These are phyloP conservation scores for Trichoderma sp. DNA, from an alignment of 2,329 filamentous ascomycete genomes.

Conservation along the genomic window DNA sequence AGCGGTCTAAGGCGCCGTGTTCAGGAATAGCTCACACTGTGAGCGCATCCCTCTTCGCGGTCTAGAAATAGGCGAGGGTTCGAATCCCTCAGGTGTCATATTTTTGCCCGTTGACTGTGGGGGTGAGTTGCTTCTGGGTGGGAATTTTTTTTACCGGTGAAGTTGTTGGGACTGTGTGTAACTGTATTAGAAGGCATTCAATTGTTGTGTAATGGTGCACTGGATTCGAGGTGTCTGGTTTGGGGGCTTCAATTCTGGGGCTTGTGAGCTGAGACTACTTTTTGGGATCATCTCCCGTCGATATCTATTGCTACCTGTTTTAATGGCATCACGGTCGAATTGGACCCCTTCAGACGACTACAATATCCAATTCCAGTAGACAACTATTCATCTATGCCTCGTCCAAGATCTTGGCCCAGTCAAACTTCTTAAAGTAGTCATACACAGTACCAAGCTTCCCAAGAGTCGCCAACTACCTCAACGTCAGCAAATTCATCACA, in stretches of 20 bases:
- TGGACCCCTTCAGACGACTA: too few species aligned
- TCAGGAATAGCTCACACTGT: slow-evolving; percentile 26
- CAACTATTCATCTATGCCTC: neutral
- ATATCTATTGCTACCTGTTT: too few species aligned
- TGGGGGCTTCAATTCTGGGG: too few species aligned
- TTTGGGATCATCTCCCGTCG: too few species aligned
- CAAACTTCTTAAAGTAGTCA: slow-evolving; percentile 28
- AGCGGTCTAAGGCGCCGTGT: slow-evolving; percentile 35
- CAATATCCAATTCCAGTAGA: too few species aligned
- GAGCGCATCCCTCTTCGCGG: slow-evolving; percentile 31
- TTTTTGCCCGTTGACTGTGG: neutral
- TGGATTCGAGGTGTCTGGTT: too few species aligned
- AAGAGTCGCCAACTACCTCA: slow-evolving; percentile 15
- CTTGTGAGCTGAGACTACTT: too few species aligned
- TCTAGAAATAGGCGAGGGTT: slow-evolving; percentile 40
- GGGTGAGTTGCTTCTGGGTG: neutral
- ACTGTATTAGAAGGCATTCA: too few species aligned
- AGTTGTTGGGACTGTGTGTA: too few species aligned
- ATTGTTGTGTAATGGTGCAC: too few species aligned
- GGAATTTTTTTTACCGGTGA: neutral
- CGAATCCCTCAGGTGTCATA: slow-evolving; percentile 40
- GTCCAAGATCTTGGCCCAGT: slow-evolving; percentile 37
- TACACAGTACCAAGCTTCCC: slow-evolving; percentile 23
- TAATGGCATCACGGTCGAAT: too few species aligned
- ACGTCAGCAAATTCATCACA: neutral